These are phyloP conservation scores for Geotrichum aggregatum DNA, from an alignment of 1,139 yeast genomes.

Conservation along the genomic window DNA sequence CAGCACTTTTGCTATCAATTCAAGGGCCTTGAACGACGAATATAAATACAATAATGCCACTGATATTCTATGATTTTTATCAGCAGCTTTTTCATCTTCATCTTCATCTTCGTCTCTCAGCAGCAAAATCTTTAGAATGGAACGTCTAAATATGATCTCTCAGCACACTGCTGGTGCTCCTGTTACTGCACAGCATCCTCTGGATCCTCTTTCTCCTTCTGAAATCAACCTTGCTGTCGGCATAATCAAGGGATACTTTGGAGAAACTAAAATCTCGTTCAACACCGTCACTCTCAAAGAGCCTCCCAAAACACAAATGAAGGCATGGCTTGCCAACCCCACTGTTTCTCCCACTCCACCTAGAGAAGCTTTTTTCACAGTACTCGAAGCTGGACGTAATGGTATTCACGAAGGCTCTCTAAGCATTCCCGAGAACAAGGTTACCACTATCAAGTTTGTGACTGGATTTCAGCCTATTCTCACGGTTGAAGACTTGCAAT, in stretches of 20 bases:
- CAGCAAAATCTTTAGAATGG: conserved; percentile 42
- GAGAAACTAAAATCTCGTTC: conserved; percentile 48
- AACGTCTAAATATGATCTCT: conserved; percentile 46
- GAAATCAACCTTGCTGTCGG: conserved; percentile 50
- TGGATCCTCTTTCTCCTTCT: conserved; percentile 62
- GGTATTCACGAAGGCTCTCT: conserved; percentile 71
- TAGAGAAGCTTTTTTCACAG: conserved; percentile 62
- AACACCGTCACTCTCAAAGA: conserved; percentile 69
- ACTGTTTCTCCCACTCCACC: conserved; percentile 49
- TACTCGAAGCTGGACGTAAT: conserved; percentile 52
- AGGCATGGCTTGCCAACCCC: conserved; percentile 58
- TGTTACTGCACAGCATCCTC: conserved; percentile 51
- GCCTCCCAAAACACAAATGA: conserved; percentile 59
- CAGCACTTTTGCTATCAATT: neutral
- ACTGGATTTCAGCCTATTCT: conserved; percentile 70
- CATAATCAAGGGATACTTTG: conserved; percentile 44
- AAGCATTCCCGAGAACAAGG: conserved; percentile 48
- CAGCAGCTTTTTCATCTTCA: neutral
- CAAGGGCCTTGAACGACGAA: neutral
- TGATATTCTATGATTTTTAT: neutral
- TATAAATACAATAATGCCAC: neutral
- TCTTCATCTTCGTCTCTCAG: neutral
- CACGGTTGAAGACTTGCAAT: conserved; percentile 62
- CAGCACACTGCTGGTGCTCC: conserved; percentile 50
- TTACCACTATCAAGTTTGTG: conserved; percentile 48